Evolutionary conservation across 2,329 filamentous ascomycete species (phyloP), one percentile per base, ranked within the genome.

Genomic region (Verticillium klebahnii): DNA sequence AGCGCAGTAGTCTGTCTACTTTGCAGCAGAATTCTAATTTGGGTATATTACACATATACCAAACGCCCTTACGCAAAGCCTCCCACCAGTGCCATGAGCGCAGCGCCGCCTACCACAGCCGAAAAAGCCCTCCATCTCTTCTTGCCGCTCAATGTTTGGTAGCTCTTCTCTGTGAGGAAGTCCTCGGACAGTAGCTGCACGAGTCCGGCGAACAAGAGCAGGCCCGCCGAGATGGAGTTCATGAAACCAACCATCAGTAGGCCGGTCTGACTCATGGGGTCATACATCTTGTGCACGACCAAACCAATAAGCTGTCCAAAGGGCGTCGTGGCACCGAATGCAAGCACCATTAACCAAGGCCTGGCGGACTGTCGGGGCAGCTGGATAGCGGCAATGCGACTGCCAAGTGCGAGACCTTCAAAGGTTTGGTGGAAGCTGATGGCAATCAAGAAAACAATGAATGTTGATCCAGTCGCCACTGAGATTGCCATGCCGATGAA

Each of bases 401-500:
- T 90, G 7, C 92, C 92, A 5, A 96, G 84, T 0, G 92, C 92
- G 15, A 96, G 86, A 2, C 92, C 92, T 77, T 96, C 92, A 66
- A 96, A 96, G 1, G 90, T 92, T 77, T 96, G 90, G 70, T 95
- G 91, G 74, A 94, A 93, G 66, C 85, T 87, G 65, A 95, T 93
- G 58, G 91, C 91, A 34, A 93, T 81, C 0, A 95, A 80, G 65
- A 95, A 90, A 14, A 94, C 89, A 52, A 92, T 80, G 70, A 95
- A 95, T 1, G 89, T 86, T 0, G 90, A 89, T 0, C 91, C 91
- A 0, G 90, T 92, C 0, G 91, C 88, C 1, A 95, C 91, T 1
- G 89, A 92, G 34, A 95, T 82, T 4, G 91, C 90, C 90, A 94
- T 93, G 64, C 91, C 91, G 68, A 95, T 94, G 70, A 95, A 95